Conservation (phyloP, 495 filamentous ascomycete genomes). For the Cairneyella variabilis region DNA sequence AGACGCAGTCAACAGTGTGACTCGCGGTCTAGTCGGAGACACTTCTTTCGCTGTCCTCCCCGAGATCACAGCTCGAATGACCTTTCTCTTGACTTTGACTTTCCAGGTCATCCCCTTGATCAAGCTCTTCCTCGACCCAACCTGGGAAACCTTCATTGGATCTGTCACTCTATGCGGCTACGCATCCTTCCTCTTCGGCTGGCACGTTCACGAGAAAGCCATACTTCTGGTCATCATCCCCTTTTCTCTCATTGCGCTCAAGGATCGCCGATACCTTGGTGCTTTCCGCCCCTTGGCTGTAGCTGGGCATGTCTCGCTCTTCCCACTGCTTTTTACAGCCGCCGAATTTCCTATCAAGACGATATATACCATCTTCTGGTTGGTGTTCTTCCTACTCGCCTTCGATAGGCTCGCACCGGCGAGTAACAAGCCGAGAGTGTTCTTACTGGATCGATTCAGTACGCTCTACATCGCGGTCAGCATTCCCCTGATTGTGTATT, state of each 20-base stretch:
- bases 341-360: constrained; percentile 92
- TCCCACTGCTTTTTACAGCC: constrained; percentile 88
- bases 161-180: constrained; percentile 94
- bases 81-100: constrained; percentile 76
- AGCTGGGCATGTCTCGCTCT: constrained; percentile 90
- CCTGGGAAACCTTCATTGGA: constrained; percentile 83
- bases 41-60: constrained; percentile 92
- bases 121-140: constrained; percentile 77
- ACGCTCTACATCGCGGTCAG: constrained; percentile 81
- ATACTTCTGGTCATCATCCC: constrained; percentile 92
- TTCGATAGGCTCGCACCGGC: constrained; percentile 89
- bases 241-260: constrained; percentile 90
- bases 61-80: constrained; percentile 71
- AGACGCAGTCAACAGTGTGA: constrained; percentile 80
- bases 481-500: constrained; percentile 86
- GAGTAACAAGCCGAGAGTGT: constrained; percentile 66
- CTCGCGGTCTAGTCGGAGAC: constrained; percentile 90
- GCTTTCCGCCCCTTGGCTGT: constrained; percentile 92
- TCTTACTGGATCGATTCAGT: constrained; percentile 87
- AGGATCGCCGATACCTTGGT: constrained; percentile 84
- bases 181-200: constrained; percentile 94
- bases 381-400: constrained; percentile 75
- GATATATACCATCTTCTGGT: constrained; percentile 89
- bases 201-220: constrained; percentile 98
- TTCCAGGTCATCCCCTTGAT: constrained; percentile 78